Conservation (phyloP, 2,329 filamentous ascomycete species). For the Ophiosphaerella korrae region DNA sequence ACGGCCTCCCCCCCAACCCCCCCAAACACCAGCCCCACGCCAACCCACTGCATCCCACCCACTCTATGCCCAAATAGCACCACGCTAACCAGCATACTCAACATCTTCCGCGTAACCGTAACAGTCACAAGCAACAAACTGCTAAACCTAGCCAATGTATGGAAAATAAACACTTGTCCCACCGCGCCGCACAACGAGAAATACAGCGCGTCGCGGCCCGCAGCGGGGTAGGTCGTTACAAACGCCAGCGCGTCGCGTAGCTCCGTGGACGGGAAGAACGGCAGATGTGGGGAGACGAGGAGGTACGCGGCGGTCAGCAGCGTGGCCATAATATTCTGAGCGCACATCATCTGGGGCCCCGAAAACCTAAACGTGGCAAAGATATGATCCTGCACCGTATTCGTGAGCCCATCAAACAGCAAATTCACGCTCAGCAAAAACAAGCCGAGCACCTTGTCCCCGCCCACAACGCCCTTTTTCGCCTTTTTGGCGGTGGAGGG, state of each 20-base stretch:
- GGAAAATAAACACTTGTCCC: constrained; percentile 94
- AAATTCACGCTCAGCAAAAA: constrained; percentile 86
- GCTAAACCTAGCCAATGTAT: constrained; percentile 90
- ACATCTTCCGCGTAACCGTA: constrained; percentile 97
- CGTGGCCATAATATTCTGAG: constrained; percentile 88
- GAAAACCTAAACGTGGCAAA: constrained; percentile 79
- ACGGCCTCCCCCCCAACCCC: constrained; percentile 90
- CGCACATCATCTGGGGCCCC: constrained; percentile 99
- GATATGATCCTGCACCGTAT: constrained; percentile 95
- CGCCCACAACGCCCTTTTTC: constrained; percentile 49
- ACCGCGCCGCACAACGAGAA: constrained; percentile 91
- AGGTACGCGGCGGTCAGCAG: constrained; percentile 78
- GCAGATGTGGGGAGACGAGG: constrained; percentile 65
- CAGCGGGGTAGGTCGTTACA: constrained; percentile 76
- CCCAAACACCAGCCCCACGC: constrained; percentile 90
- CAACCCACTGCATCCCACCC: constrained; percentile 88
- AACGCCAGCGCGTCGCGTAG: constrained; percentile 80
- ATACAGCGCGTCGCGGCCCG: constrained; percentile 85
- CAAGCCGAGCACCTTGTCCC: constrained; percentile 68
- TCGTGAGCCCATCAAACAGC: constrained; percentile 93
- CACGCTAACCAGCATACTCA: constrained; percentile 97
- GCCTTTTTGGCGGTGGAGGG: constrained; percentile 51
- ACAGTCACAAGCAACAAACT: constrained; percentile 92
- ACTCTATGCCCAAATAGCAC: constrained; percentile 91
- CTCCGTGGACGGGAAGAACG: constrained; percentile 47